Percentiles rank a stretch among this genome's conserved stretches.
These are phyloP conservation scores for Alnus rubra DNA, from an alignment of 306 rosid genomes.

Conservation along the genomic window DNA sequence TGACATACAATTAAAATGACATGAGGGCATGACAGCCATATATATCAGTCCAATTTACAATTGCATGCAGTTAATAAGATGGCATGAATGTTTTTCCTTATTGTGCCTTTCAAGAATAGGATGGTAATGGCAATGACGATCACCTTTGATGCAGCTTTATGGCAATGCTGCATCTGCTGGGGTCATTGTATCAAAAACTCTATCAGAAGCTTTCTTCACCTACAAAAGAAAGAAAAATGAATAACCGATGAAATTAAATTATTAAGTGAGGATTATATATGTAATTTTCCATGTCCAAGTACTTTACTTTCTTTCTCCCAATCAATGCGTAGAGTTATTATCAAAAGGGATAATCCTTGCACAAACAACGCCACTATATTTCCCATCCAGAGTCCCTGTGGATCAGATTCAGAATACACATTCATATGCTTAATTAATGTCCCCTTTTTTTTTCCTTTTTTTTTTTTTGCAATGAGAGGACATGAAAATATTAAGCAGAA, in stretches of 20 bases:
- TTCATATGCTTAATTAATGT: background rate
- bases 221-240: constrained; percentile 14
- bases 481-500: background rate
- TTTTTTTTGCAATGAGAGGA: too few relatives aligned
- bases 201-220: constrained; percentile 38
- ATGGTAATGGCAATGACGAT: background rate
- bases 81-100: background rate
- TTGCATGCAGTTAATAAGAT: background rate
- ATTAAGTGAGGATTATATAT: background rate
- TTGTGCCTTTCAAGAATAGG: background rate
- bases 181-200: constrained; percentile 16
- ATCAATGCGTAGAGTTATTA: constrained; percentile 21
- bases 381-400: constrained; percentile 35
- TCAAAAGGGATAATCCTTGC: constrained; percentile 21
- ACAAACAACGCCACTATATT: constrained; percentile 18
- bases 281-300: background rate
- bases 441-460: too few relatives aligned
- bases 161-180: background rate
- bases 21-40: too few relatives aligned
- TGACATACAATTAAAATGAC: too few relatives aligned
- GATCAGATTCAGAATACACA: background rate
- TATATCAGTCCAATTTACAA: background rate
- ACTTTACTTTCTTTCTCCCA: too few relatives aligned
- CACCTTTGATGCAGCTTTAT: background rate
- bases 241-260: constrained; percentile 3